phyloP scores from a whole-genome alignment of 352 stramenopile species.

The Pythium guiyangense region DNA sequence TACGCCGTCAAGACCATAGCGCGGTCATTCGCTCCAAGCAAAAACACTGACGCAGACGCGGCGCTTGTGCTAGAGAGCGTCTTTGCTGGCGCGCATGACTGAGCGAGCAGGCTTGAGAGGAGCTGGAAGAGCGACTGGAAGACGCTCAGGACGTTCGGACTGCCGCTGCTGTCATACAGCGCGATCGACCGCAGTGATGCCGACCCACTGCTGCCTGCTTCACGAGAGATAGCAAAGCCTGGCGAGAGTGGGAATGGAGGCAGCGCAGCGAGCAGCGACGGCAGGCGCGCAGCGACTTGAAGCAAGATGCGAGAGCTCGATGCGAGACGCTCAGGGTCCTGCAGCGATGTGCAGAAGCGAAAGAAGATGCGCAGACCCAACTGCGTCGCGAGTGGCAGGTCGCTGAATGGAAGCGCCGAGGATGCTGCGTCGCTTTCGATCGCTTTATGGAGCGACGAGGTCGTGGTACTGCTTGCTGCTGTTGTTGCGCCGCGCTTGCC shows the following conservation, averaged over 20 bases:
- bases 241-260: conserved; percentile 52
- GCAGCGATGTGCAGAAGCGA: conserved; percentile 46
- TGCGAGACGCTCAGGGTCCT: conserved; percentile 18
- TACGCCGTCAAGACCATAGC: conserved; percentile 40
- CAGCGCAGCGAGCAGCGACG: conserved; percentile 43
- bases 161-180: neutral
- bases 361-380: conserved; percentile 72
- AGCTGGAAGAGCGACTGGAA: conserved; percentile 53
- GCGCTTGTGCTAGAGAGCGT: neutral
- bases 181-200: neutral
- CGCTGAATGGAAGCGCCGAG: conserved; percentile 24
- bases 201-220: too few relatives aligned
- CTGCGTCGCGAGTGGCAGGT: conserved; percentile 41
- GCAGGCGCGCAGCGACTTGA: conserved; percentile 49
- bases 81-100: neutral
- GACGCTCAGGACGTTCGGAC: conserved; percentile 24
- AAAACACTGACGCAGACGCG: neutral
- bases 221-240: conserved; percentile 20
- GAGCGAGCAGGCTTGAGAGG: conserved; percentile 31
- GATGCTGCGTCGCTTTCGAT: conserved; percentile 3
- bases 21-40: conserved; percentile 16
- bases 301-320: conserved; percentile 32
- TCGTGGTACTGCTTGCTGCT: neutral
- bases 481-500: neutral
- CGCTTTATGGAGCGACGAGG: neutral